phyloP scores from a whole-genome alignment of 2,329 filamentous ascomycete species.

The Nannizziopsis barbatae region DNA sequence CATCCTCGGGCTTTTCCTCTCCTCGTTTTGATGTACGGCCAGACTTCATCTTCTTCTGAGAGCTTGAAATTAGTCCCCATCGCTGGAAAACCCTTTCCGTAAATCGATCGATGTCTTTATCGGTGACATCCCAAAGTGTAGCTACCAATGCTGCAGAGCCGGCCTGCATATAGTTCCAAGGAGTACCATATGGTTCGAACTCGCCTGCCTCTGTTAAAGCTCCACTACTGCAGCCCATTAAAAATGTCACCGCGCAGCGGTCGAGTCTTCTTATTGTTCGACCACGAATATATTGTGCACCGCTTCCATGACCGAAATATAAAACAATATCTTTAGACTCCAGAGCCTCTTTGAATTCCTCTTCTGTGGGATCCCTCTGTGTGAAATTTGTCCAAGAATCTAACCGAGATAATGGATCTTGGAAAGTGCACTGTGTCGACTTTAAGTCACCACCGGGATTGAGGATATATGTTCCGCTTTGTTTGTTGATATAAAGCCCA shows the following conservation, averaged over 20 bases:
- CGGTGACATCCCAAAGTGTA: constrained; percentile 95
- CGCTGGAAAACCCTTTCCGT: constrained; percentile 65
- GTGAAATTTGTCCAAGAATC: constrained; percentile 56
- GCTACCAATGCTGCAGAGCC: constrained; percentile 78
- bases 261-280: constrained; percentile 69
- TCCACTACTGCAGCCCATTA: constrained; percentile 91
- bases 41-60: constrained; percentile 18
- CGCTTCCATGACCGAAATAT: constrained; percentile 94
- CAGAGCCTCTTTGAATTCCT: constrained; percentile 62
- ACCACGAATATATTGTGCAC: constrained; percentile 83
- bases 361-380: constrained; percentile 59
- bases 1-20: not conserved
- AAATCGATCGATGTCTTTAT: constrained; percentile 92
- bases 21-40: not conserved
- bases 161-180: constrained; percentile 83
- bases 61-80: constrained; percentile 60
- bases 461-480: constrained; percentile 56
- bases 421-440: constrained; percentile 66
- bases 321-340: constrained; percentile 60
- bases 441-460: constrained; percentile 79
- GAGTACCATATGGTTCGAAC: constrained; percentile 83
- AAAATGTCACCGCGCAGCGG: constrained; percentile 67
- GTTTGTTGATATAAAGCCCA: constrained; percentile 45
- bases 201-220: constrained; percentile 68
- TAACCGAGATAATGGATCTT: constrained; percentile 48